Percentiles rank a stretch among this genome's conserved stretches.
These are phyloP conservation scores for Crithidia mellificae DNA, from an alignment of 208 protist genomes.

Conservation along the genomic window DNA sequence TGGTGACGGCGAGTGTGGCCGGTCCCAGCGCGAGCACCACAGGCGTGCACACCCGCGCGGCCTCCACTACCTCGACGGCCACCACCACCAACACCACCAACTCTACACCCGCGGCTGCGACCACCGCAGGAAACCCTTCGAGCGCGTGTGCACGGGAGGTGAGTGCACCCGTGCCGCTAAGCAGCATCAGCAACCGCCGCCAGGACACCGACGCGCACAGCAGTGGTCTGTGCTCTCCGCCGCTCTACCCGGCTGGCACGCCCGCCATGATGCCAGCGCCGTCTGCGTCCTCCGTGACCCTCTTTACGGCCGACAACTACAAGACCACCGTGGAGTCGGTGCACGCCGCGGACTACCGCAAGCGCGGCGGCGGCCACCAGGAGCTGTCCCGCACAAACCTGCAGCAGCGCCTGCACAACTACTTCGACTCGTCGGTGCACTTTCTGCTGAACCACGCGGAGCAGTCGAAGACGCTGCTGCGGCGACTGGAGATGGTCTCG, in stretches of 20 bases:
- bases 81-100: background rate
- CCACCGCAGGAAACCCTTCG: no score
- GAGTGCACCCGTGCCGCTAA: background rate
- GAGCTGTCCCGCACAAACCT: slow-evolving; percentile 34
- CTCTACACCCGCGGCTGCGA: background rate
- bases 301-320: slow-evolving; percentile 38
- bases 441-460: slow-evolving; percentile 75
- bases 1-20: background rate
- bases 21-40: background rate
- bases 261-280: slow-evolving; percentile 11
- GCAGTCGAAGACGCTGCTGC: slow-evolving; percentile 60
- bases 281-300: slow-evolving; percentile 13
- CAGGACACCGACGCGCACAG: background rate
- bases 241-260: background rate
- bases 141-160: no score
- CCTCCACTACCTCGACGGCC: background rate
- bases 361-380: slow-evolving; percentile 26
- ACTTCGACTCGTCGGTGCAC: slow-evolving; percentile 70
- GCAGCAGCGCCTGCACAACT: slow-evolving; percentile 53
- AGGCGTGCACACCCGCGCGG: background rate
- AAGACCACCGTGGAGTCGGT: slow-evolving; percentile 32
- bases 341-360: slow-evolving; percentile 25
- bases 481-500: slow-evolving; percentile 71
- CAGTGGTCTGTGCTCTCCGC: background rate
- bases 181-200: background rate